Percentiles rank a stretch among this genome's conserved stretches.
Evolutionary conservation across 306 rosid species (phyloP).

Genomic region (Vachellia collinsii): DNA sequence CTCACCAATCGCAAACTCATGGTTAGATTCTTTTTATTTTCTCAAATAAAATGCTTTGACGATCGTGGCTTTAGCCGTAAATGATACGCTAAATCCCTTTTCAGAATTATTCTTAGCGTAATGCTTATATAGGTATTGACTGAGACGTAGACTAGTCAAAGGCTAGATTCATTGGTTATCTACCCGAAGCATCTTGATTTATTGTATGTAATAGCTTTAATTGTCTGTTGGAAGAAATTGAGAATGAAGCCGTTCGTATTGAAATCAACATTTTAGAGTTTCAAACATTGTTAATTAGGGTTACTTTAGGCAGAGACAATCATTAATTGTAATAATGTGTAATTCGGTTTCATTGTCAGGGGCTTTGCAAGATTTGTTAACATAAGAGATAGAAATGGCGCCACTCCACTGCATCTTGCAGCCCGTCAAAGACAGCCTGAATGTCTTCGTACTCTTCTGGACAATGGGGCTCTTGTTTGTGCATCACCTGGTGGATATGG

Average conservation of each 20-base stretch:
- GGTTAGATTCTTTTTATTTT: constrained; percentile 48
- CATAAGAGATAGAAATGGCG: constrained; percentile 84
- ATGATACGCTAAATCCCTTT: neutral
- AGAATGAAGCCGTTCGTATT: neutral
- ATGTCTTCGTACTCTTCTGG: constrained; percentile 69
- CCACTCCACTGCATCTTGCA: constrained; percentile 86
- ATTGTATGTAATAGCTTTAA: neutral
- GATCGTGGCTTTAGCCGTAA: neutral
- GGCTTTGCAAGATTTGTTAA: constrained; percentile 91
- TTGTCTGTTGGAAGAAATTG: neutral
- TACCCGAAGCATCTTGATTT: neutral
- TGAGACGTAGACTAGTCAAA: neutral
- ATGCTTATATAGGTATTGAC: neutral
- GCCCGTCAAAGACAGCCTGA: constrained; percentile 69
- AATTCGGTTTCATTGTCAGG: constrained; percentile 52
- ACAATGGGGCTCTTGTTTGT: constrained; percentile 87
- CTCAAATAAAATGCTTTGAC: neutral
- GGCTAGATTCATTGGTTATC: neutral
- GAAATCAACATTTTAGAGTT: neutral
- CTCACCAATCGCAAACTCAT: constrained; percentile 72
- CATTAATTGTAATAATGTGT: constrained; percentile 2
- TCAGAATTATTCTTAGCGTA: neutral
- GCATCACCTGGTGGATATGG: constrained; percentile 80
- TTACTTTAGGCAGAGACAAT: neutral
- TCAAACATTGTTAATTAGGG: neutral